Evolutionary conservation across 2,329 filamentous ascomycete species (phyloP).

Genomic region (Dothideomycetes sp.): DNA sequence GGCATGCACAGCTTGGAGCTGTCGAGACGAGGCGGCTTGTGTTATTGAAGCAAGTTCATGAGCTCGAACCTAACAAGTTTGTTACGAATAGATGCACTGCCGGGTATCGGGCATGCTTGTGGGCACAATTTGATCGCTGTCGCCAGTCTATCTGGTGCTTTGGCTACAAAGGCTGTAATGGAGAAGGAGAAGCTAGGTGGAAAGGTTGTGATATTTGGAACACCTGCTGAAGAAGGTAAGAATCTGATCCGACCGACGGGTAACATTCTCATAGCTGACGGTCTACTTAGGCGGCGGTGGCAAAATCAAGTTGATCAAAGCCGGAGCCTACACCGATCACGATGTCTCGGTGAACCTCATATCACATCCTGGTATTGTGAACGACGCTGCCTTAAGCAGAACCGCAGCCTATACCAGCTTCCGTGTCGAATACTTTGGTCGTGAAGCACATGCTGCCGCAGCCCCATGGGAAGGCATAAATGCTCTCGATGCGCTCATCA

Average conservation of each 20-base stretch:
- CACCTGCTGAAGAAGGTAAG: constrained; percentile 34
- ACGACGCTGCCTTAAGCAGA: constrained; percentile 37
- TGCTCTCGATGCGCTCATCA: constrained; percentile 10
- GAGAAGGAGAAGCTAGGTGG: constrained; percentile 19
- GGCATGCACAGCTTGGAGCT: constrained; percentile 14
- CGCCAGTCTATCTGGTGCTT: constrained; percentile 26
- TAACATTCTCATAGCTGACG: background rate
- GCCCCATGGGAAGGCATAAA: constrained; percentile 19
- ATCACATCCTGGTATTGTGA: constrained; percentile 23
- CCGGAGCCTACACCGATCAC: constrained; percentile 31
- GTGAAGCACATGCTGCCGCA: constrained; percentile 26
- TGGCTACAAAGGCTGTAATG: constrained; percentile 25
- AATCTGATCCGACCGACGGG: background rate
- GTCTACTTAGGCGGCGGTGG: constrained; percentile 23
- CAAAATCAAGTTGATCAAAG: constrained; percentile 34
- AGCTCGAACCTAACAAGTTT: constrained; percentile 3
- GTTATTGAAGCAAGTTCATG: no score
- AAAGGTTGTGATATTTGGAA: constrained; percentile 30
- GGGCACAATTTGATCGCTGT: constrained; percentile 35
- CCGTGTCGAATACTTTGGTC: constrained; percentile 39
- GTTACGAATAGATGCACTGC: constrained; percentile 23
- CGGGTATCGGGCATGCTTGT: constrained; percentile 32
- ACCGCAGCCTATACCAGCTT: constrained; percentile 42
- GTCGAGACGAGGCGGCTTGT: constrained; percentile 7
- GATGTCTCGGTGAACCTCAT: constrained; percentile 23